A percentile compares a stretch with the other conserved stretches of the same genome.
Evolutionary conservation across 306 rosid species (phyloP).

Genomic region (Ormosia emarginata): DNA sequence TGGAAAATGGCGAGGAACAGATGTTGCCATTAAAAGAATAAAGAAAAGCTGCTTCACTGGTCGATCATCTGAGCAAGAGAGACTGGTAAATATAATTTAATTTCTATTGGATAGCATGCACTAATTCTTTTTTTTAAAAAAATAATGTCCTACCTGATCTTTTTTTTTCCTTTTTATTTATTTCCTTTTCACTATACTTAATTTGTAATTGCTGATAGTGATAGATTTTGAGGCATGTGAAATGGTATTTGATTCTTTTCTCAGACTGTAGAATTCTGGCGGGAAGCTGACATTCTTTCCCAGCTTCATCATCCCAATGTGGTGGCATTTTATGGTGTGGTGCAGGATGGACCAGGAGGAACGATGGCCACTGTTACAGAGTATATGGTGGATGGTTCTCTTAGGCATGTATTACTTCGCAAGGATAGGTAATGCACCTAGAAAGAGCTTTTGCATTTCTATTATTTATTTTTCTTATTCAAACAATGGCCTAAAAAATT

Average conservation of each 20-base stretch:
- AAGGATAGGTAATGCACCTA: slow-evolving; percentile 61
- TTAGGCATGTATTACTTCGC: slow-evolving; percentile 68
- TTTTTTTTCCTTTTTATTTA: not conserved
- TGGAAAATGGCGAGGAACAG: slow-evolving; percentile 88
- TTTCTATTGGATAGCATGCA: not conserved
- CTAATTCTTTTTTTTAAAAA: not conserved
- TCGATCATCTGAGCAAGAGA: slow-evolving; percentile 68
- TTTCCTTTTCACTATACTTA: not conserved
- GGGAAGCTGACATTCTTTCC: slow-evolving; percentile 78
- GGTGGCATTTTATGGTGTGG: slow-evolving; percentile 65
- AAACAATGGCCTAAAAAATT: not conserved
- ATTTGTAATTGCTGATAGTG: not conserved
- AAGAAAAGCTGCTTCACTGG: slow-evolving; percentile 76
- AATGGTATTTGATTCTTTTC: slow-evolving; percentile 15
- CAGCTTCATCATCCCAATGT: slow-evolving; percentile 94
- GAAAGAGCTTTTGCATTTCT: slow-evolving; percentile 14
- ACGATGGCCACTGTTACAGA: slow-evolving; percentile 83
- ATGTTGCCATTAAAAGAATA: slow-evolving; percentile 81
- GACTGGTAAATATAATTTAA: slow-evolving; percentile 48
- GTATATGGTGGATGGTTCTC: slow-evolving; percentile 91
- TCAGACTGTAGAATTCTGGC: slow-evolving; percentile 86
- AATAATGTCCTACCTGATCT: not conserved
- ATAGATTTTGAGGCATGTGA: slow-evolving; percentile 2
- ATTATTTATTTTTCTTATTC: not conserved
- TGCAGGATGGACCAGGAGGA: slow-evolving; percentile 78